Conservation (phyloP, 805 yeast genomes). For the Metschnikowia similis region DNA sequence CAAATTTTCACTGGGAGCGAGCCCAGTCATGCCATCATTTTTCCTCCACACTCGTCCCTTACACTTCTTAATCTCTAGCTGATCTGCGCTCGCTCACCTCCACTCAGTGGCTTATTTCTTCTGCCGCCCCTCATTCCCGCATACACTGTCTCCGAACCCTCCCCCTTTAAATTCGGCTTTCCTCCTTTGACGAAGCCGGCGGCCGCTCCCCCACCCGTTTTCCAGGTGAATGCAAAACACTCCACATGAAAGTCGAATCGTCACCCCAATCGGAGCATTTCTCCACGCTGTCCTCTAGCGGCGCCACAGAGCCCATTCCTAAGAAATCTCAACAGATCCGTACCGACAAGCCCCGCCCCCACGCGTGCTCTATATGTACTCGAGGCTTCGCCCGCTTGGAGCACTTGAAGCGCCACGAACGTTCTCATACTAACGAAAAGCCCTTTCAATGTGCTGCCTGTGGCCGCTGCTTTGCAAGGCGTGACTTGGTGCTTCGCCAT, state of each 20-base stretch:
- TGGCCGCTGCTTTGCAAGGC: conserved; percentile 90
- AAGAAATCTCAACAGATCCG: conserved; percentile 78
- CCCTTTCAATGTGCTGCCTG: conserved; percentile 96
- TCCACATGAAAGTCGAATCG: neutral
- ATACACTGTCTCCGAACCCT: neutral
- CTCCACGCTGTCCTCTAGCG: conserved; percentile 9
- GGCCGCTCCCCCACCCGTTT: neutral
- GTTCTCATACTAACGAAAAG: conserved; percentile 80
- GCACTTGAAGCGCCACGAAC: conserved; percentile 88
- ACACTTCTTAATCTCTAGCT: neutral
- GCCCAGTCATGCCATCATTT: conserved; percentile 1
- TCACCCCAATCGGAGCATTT: conserved; percentile 1
- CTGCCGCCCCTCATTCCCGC: neutral
- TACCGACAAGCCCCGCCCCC: conserved; percentile 93
- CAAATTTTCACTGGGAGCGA: conserved; percentile 1
- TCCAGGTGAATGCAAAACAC: neutral
- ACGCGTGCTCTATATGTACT: conserved; percentile 83
- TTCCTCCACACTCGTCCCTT: conserved; percentile 2
- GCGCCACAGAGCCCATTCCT: conserved; percentile 65
- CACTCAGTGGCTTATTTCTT: neutral
- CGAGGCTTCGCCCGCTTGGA: conserved; percentile 94
- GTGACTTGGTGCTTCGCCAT: conserved; percentile 85
- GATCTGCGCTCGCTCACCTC: neutral
- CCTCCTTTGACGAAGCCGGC: neutral
- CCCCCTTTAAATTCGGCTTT: neutral